phyloP scores from a whole-genome alignment of 345 rosid species.

The Clausena lansium region DNA sequence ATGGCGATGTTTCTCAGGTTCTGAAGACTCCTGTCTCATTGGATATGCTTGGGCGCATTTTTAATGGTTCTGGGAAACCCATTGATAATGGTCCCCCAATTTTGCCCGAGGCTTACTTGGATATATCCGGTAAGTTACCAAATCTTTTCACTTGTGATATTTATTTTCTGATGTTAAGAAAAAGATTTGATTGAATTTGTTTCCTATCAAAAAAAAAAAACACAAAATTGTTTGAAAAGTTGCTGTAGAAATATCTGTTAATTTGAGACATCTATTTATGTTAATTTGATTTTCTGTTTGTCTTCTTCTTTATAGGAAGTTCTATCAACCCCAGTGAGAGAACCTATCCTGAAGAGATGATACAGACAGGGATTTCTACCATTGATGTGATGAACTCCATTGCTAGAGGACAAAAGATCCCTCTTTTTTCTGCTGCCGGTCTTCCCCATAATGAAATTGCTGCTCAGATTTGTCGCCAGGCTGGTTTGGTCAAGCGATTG shows the following conservation, averaged over 20 bases:
- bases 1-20: conserved; percentile 47
- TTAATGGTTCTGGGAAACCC: conserved; percentile 96
- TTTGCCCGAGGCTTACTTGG: conserved; percentile 90
- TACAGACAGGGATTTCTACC: conserved; percentile 96
- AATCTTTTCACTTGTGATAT: background rate
- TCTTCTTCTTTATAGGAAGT: conserved; percentile 50
- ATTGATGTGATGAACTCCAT: conserved; percentile 98
- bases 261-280: background rate
- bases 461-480: conserved; percentile 99
- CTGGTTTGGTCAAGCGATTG: conserved; percentile 93
- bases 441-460: conserved; percentile 98
- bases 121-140: conserved; percentile 70
- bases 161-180: background rate
- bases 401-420: conserved; percentile 98
- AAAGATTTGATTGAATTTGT: background rate
- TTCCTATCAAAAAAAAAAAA: background rate
- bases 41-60: conserved; percentile 98
- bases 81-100: conserved; percentile 96
- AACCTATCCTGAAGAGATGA: conserved; percentile 99
- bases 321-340: conserved; percentile 98
- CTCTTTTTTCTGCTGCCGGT: conserved; percentile 99
- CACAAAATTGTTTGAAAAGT: too few relatives aligned
- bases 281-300: conserved; percentile 3
- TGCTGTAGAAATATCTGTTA: background rate
- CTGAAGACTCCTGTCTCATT: conserved; percentile 84